Evolutionary conservation across 225 moss, liverwort and hornwort genomes (phyloP).

Genomic region (Sphagnum tenellum): DNA sequence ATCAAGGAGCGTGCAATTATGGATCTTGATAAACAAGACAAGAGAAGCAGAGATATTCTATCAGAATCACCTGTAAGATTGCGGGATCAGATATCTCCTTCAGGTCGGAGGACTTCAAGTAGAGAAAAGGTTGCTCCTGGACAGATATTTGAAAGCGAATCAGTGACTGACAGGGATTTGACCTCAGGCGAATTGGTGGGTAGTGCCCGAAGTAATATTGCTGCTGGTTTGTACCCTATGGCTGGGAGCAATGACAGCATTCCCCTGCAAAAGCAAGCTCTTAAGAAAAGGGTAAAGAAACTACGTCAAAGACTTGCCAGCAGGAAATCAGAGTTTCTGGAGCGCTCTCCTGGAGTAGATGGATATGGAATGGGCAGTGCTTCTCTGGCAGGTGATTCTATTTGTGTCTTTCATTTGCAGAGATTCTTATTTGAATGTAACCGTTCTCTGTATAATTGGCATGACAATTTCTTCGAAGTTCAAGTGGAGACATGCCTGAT

Average conservation of each 20-base stretch:
- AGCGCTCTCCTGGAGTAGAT: slow-evolving; percentile 13
- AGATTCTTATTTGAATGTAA: too few relatives aligned
- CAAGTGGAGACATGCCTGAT: too few relatives aligned
- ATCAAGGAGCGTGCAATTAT: slow-evolving; percentile 30
- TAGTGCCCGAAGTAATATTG: slow-evolving; percentile 5
- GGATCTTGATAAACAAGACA: slow-evolving; percentile 30
- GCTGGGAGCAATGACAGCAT: slow-evolving; percentile 14
- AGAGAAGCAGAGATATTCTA: slow-evolving; percentile 10
- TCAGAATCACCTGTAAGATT: slow-evolving; percentile 12
- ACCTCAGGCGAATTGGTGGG: slow-evolving; percentile 4
- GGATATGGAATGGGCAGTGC: slow-evolving; percentile 12
- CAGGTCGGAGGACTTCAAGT: slow-evolving; percentile 16
- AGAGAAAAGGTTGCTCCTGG: slow-evolving; percentile 17
- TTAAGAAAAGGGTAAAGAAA: slow-evolving; percentile 25
- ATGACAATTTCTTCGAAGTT: too few relatives aligned
- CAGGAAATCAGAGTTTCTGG: slow-evolving; percentile 22
- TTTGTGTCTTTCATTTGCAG: too few relatives aligned
- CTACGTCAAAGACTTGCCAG: slow-evolving; percentile 14
- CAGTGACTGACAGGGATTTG: slow-evolving; percentile 9
- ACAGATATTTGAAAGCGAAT: slow-evolving; percentile 14
- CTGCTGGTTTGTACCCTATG: slow-evolving; percentile 18
- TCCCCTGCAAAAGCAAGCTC: slow-evolving; percentile 5
- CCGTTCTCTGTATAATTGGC: too few relatives aligned
- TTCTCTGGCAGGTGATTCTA: slow-evolving; percentile 9
- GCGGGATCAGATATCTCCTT: slow-evolving; percentile 13